phyloP scores from a whole-genome alignment of 257 asterid species.

The Coffea canephora region DNA sequence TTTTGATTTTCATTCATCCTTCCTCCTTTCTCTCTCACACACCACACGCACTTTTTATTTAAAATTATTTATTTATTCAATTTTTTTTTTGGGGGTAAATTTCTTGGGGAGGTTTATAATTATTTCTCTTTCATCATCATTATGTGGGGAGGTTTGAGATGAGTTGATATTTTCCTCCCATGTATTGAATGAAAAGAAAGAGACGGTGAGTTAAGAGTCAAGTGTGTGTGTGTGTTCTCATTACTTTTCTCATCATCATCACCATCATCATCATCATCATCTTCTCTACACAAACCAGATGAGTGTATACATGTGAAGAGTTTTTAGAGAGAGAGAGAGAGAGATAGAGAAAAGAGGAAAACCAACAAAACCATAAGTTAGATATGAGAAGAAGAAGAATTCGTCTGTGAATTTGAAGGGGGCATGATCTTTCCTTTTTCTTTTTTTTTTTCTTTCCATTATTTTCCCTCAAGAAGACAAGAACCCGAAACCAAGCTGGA shows the following conservation, averaged over 20 bases:
- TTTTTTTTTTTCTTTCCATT: too few relatives aligned
- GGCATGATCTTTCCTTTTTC: constrained; percentile 45
- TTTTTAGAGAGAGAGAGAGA: constrained; percentile 29
- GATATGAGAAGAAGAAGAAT: constrained; percentile 21
- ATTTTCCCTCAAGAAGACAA: constrained; percentile 7
- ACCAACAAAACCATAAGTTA: background rate
- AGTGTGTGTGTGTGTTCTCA: constrained; percentile 23
- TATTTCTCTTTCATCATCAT: background rate
- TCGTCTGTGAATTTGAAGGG: constrained; percentile 37
- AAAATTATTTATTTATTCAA: constrained; percentile 18
- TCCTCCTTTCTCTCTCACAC: constrained; percentile 10
- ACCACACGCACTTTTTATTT: background rate
- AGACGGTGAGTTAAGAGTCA: constrained; percentile 29
- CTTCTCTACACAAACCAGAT: too few relatives aligned
- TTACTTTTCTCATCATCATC: constrained; percentile 23
- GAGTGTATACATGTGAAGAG: background rate
- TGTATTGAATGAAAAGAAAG: constrained; percentile 39
- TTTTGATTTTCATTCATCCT: background rate
- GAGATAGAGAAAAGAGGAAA: background rate
- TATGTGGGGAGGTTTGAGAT: background rate
- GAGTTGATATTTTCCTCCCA: constrained; percentile 18
- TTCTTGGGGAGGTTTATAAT: background rate
- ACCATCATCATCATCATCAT: constrained; percentile 25
- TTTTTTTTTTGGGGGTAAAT: background rate
- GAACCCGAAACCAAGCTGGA: constrained; percentile 13